Evolutionary conservation across 2,329 filamentous ascomycete genomes (phyloP), one percentile per base, ranked within the genome.

Genomic region (Nigrospora oryzae): DNA sequence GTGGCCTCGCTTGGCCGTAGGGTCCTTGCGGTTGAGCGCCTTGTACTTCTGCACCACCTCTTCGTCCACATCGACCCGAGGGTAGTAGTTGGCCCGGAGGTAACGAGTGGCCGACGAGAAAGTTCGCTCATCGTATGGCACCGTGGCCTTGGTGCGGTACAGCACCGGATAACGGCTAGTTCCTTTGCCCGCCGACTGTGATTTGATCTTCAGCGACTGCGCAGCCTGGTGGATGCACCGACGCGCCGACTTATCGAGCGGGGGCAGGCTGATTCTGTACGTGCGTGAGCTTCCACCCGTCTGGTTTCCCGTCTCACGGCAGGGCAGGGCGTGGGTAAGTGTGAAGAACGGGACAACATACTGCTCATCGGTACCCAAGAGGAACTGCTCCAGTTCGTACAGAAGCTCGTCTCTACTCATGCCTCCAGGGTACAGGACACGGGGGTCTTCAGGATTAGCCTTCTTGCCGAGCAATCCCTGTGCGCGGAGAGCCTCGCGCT

Each of bases 171-270:
- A 88, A 28, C 93, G 81, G 41, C 79, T 75, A 17, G 77, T 74
- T 8, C 84, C 89, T 41, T 76, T 76, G 2, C 91, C 91, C 16
- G 79, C 76, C 0, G 90, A 96, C 58, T 90, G 88, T 3, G 90
- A 95, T 51, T 84, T 91, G 48, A 97, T 68, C 14, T 81, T 82
- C 59, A 96, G 79, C 34, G 75, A 75, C 55, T 78, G 78, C 12
- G 88, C 89, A 35, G 95, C 64, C 47, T 88, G 79, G 61, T 98
- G 93, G 15, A 97, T 74, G 6, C 81, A 68, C 60, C 88, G 90
- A 41, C 93, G 83, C 35, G 83, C 77, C 38, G 75, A 66, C 49
- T 89, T 87, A 46, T 87, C 81, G 82, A 97, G 94, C 0, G 91
- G 88, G 3, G 91, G 88, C 19, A 97, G 70, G 5, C 80, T 69